Base-by-base conservation (phyloP, 2,329 filamentous ascomycete genomes). In the Stachybotrys elegans region DNA sequence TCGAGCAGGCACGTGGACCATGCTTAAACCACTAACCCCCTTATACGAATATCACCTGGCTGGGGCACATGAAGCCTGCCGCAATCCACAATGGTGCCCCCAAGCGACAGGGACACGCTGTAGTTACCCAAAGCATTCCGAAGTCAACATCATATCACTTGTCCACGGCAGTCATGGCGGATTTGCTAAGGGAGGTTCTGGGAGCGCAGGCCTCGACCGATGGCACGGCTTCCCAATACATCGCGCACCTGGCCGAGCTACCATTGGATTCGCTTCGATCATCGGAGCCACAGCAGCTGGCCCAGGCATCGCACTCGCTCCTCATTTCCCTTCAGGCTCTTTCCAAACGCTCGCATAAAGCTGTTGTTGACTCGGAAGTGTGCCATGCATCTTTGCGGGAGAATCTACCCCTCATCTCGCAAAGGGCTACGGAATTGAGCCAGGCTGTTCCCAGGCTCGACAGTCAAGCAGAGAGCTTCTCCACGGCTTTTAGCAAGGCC, bases 321-420 rank as follows among this genome's bases (percentile, higher is more conserved):
- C 77, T 92, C 13, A 79, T 95, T 32, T 88, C 89, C 1, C 76
- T 97, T 2, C 93, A 98, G 62, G 79, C 82, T 0, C 80, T 97
- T 40, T 92, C 91, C 7, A 95, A 95, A 56, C 86, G 88, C 53
- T 95, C 91, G 1, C 85, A 96, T 65, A 88, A 85, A 59, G 76
- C 84, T 16, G 83, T 97, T 51, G 90, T 96, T 54, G 75, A 83
- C 43, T 93, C 92, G 4, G 83, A 88, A 19, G 78, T 82, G 53
- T 84, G 87, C 55, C 83, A 97, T 56, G 77, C 80, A n/a, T 82
- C 81, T 9, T 75, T 97, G 7, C 73, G 75, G 40, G 72, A 75
- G n/a, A 79, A 83, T 1, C 72, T 98, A n/a, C 87, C 89, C 0
- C 64, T 71, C 13, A 70, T 97, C 36, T 79, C 79, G 29, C 72